Percentiles rank a stretch among this genome's conserved stretches.
These are phyloP conservation scores for Solanum sitiens DNA, from an alignment of 257 asterid genomes.

Conservation along the genomic window DNA sequence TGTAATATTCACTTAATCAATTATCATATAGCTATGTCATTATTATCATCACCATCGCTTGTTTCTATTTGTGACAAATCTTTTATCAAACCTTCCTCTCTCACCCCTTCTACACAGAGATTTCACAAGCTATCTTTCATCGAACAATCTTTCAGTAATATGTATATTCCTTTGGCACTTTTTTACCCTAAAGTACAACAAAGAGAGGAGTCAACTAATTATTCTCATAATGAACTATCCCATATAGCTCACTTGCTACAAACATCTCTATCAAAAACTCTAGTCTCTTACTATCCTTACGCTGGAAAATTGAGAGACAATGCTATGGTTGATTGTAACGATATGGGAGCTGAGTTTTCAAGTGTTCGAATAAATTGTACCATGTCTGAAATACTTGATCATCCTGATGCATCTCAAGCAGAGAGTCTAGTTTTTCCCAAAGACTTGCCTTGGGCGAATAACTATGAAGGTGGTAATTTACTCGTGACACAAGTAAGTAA, in stretches of 20 bases:
- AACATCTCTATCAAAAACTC: not conserved
- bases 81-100: not conserved
- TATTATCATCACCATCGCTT: not conserved
- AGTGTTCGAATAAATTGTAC: not conserved
- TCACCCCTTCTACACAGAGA: not conserved
- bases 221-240: not conserved
- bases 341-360: not conserved
- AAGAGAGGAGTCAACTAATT: not conserved
- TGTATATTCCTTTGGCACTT: not conserved
- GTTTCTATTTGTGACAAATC: not conserved
- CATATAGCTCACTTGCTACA: not conserved
- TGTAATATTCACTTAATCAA: too few species aligned
- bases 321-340: not conserved
- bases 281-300: conserved; percentile 1
- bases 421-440: not conserved
- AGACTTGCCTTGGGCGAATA: not conserved
- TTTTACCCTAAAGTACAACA: not conserved
- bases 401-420: not conserved
- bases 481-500: not conserved
- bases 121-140: not conserved
- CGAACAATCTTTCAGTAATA: not conserved
- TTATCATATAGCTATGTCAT: not conserved
- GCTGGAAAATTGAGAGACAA: not conserved
- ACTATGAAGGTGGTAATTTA: not conserved
- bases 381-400: not conserved